phyloP scores from a whole-genome alignment of 768 basidiomycete genomes.

The Imleria badia region DNA sequence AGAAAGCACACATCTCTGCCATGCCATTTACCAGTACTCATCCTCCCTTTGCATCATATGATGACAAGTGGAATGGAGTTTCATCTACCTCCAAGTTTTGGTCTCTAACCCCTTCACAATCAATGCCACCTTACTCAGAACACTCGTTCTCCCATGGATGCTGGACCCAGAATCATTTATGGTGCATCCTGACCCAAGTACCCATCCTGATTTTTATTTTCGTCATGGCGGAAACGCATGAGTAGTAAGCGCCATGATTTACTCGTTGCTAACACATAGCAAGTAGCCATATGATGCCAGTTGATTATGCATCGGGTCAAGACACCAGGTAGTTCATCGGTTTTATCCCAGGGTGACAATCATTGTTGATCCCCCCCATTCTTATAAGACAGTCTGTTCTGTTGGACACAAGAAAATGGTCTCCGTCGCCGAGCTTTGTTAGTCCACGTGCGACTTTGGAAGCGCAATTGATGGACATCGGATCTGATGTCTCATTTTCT shows the following conservation, averaged over 20 bases:
- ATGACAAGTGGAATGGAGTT: background rate
- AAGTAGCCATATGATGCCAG: background rate
- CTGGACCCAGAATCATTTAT: background rate
- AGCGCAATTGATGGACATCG: too few species aligned
- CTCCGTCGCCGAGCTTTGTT: too few species aligned
- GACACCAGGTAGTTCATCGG: background rate
- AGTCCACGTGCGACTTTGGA: too few species aligned
- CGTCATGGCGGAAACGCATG: background rate
- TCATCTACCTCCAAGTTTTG: background rate
- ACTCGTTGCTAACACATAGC: background rate
- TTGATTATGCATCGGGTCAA: background rate
- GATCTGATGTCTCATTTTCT: too few species aligned
- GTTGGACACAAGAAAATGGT: too few species aligned
- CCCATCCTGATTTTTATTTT: background rate
- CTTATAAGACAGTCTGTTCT: too few species aligned
- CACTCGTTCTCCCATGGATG: too few species aligned
- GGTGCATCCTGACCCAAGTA: background rate
- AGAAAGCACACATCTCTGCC: too few species aligned
- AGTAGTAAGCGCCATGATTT: background rate
- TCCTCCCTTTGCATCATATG: background rate
- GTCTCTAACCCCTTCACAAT: background rate
- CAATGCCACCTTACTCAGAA: background rate
- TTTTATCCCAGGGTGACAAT: too few species aligned
- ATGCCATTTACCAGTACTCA: too few species aligned
- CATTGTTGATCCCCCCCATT: background rate